Percentiles rank a stretch among this genome's conserved stretches.
These are phyloP conservation scores for Plantago lanceolata DNA, from an alignment of 305 asterid genomes.

Conservation along the genomic window DNA sequence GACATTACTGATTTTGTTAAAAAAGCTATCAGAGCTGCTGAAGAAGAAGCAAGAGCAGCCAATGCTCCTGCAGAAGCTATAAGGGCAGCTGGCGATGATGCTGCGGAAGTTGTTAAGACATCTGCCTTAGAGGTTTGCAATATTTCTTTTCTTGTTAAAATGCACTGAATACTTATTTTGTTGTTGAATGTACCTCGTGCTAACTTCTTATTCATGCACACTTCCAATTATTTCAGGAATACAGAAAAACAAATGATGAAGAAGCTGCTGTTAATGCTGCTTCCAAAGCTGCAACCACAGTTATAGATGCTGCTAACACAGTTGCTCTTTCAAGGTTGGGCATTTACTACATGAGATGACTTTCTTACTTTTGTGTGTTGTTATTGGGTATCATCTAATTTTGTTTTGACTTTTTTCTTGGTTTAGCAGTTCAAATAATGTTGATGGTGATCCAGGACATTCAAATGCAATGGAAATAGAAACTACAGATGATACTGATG, in stretches of 20 bases:
- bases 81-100: constrained; percentile 95
- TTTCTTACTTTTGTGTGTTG: constrained; percentile 17
- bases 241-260: constrained; percentile 66
- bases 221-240: constrained; percentile 48
- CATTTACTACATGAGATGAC: constrained; percentile 13
- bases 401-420: constrained; percentile 23
- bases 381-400: constrained; percentile 12
- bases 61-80: constrained; percentile 85
- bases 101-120: constrained; percentile 92
- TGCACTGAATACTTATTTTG: constrained; percentile 14
- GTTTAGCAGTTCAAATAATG: constrained; percentile 48
- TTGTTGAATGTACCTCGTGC: constrained; percentile 24
- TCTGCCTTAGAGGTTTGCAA: constrained; percentile 81
- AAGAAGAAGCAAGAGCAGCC: constrained; percentile 91
- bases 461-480: constrained; percentile 53
- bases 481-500: constrained; percentile 54
- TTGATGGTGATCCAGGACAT: constrained; percentile 46
- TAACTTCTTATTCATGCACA: constrained; percentile 18
- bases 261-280: constrained; percentile 91
- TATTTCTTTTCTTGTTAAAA: constrained; percentile 23
- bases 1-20: constrained; percentile 75
- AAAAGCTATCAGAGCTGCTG: constrained; percentile 94
- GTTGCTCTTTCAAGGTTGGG: constrained; percentile 71
- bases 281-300: constrained; percentile 82
- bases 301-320: constrained; percentile 81